Percentiles rank a stretch among this genome's conserved stretches.
Evolutionary conservation across 1,284 basidiomycete species (phyloP).

Genomic region (Cryptococcus sp.): DNA sequence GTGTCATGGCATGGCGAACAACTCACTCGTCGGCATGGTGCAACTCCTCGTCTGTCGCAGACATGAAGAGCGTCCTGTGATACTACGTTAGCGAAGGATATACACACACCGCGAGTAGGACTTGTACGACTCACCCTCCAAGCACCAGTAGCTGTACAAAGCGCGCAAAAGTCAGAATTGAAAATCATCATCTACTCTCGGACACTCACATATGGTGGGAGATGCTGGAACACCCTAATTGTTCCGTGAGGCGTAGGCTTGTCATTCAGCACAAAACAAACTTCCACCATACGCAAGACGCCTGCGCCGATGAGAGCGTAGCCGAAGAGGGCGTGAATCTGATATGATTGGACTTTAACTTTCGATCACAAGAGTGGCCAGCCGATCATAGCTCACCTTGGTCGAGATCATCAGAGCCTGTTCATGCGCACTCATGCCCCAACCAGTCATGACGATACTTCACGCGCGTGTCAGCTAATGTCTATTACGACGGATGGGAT

Average conservation of each 20-base stretch:
- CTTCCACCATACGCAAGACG: constrained; percentile 76
- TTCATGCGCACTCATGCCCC: constrained; percentile 90
- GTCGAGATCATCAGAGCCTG: constrained; percentile 83
- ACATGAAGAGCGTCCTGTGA: constrained; percentile 69
- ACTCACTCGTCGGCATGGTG: constrained; percentile 60
- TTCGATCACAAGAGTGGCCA: not conserved
- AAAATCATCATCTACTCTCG: not conserved
- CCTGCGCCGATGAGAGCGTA: constrained; percentile 85
- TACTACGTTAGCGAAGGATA: not conserved
- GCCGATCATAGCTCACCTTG: constrained; percentile 57
- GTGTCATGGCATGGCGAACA: not conserved
- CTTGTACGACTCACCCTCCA: constrained; percentile 57
- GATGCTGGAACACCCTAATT: constrained; percentile 71
- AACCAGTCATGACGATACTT: constrained; percentile 86
- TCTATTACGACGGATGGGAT: not conserved
- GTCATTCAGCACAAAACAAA: constrained; percentile 69
- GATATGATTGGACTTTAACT: constrained; percentile 2
- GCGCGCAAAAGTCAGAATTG: constrained; percentile 1
- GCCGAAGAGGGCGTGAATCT: constrained; percentile 84
- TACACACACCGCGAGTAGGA: not conserved
- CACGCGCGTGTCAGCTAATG: not conserved
- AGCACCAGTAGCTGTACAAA: constrained; percentile 65
- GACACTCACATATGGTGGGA: constrained; percentile 73
- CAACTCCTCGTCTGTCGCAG: constrained; percentile 87
- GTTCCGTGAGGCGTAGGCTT: constrained; percentile 36